A percentile compares a stretch with the other conserved stretches of the same genome.
phyloP scores from a whole-genome alignment of 495 filamentous ascomycete genomes.

The Hypoxylon subgilvum region DNA sequence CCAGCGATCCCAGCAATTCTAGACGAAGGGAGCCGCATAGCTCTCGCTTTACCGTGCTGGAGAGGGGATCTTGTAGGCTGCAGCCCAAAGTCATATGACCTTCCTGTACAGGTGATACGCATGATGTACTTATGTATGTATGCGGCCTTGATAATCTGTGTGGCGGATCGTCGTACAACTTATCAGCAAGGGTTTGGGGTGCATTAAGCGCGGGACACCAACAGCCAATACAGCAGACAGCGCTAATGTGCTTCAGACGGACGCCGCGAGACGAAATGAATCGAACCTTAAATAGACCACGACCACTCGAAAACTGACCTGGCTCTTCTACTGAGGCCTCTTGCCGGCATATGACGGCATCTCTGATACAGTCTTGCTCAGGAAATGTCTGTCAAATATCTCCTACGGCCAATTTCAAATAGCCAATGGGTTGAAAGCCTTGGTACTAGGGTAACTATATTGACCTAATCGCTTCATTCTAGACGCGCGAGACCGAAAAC shows the following conservation, averaged over 20 bases:
- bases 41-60: too few relatives aligned
- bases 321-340: slow-evolving; percentile 14
- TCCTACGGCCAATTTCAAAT: too few relatives aligned
- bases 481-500: background rate
- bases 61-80: too few relatives aligned
- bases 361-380: background rate
- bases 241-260: slow-evolving; percentile 25
- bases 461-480: too few relatives aligned
- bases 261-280: slow-evolving; percentile 9
- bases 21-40: too few relatives aligned
- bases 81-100: too few relatives aligned
- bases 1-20: too few relatives aligned
- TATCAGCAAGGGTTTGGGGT: background rate
- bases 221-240: slow-evolving; percentile 18
- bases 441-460: too few relatives aligned
- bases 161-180: too few relatives aligned
- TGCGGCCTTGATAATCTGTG: too few relatives aligned
- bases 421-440: too few relatives aligned
- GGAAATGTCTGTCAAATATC: background rate
- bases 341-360: background rate
- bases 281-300: slow-evolving; percentile 26
- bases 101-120: too few relatives aligned
- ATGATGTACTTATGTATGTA: background rate
- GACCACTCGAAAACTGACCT: slow-evolving; percentile 7
- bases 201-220: slow-evolving; percentile 21